Evolutionary conservation across 371 early-diverging fungal genomes (phyloP), one percentile per base, ranked within the genome.

Genomic region (Batrachochytrium dendrobatidis): DNA sequence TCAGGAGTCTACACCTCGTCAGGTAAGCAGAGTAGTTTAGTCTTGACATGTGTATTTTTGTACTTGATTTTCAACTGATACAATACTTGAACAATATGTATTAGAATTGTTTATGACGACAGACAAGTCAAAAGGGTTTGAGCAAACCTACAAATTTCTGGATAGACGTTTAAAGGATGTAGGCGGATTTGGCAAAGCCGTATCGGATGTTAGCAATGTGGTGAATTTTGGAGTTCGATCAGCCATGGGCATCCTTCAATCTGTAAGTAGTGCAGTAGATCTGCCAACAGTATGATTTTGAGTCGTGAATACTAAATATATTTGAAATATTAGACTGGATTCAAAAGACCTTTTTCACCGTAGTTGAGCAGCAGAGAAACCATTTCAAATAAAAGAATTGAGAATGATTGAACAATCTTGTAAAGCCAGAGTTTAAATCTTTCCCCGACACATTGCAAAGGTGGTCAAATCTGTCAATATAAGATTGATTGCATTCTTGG

Each of bases 21-120:
- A 0, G 78, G 78, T 73, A 60, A 2, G 43, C 17, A 1, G 24
- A 18, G 43, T n/a, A n/a, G n/a, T n/a, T n/a, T n/a, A n/a, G n/a
- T 46, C 2, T 31, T 29, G 39, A 33, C 25, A 18, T 54, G 55
- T 26, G 20, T 5, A 25, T 32, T 18, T n/a, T n/a, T n/a, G 32
- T 12, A 26, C 24, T 60, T 24, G 7, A 24, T 22, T n/a, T 12
- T 48, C 46, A 7, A 12, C 15, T 30, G n/a, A 65, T 34, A 22
- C 15, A 56, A 24, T 29, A 17, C 30, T 12, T n/a, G 28, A 2
- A n/a, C n/a, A n/a, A n/a, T n/a, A n/a, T n/a, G n/a, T n/a, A n/a
- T n/a, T 33, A 67, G 94, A 94, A 67, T 63, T 94, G 39, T 94
- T 83, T 70, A 90, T 94, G 92, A 87, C 88, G 8, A 86, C 86